phyloP scores from a whole-genome alignment of 2,329 filamentous ascomycete genomes.

The Curvularia sp. region DNA sequence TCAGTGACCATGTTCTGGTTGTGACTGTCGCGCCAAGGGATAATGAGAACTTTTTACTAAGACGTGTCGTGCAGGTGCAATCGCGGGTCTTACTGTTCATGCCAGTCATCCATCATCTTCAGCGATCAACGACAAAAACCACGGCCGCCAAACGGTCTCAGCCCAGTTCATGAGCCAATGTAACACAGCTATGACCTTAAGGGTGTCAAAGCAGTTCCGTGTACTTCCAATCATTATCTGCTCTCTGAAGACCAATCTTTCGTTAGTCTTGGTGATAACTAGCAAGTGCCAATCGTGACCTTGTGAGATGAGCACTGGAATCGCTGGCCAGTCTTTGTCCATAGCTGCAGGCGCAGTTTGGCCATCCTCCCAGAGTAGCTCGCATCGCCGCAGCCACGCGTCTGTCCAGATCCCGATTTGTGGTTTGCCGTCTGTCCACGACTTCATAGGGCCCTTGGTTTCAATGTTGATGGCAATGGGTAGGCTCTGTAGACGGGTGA shows the following conservation, averaged over 20 bases:
- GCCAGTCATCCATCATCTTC: conserved; percentile 2
- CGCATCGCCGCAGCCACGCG: conserved; percentile 32
- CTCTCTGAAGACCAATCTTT: conserved; percentile 29
- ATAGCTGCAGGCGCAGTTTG: conserved; percentile 2
- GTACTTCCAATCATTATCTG: conserved; percentile 35
- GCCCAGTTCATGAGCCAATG: conserved; percentile 38
- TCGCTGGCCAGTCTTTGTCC: conserved; percentile 22
- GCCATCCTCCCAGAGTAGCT: conserved; percentile 20
- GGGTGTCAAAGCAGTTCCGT: conserved; percentile 33
- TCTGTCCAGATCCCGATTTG: conserved; percentile 37
- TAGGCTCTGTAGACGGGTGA: conserved; percentile 19
- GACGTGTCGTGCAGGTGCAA: too few relatives aligned
- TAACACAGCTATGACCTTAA: conserved; percentile 34
- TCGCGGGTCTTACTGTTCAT: too few relatives aligned
- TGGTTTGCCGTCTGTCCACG: conserved; percentile 37
- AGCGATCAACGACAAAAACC: conserved; percentile 29
- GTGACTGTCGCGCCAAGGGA: too few relatives aligned
- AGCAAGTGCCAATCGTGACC: conserved; percentile 40
- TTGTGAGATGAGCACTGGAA: conserved; percentile 35
- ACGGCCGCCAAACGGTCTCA: conserved; percentile 37
- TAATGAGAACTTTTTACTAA: too few relatives aligned
- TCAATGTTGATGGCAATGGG: conserved; percentile 36
- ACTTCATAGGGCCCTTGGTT: conserved; percentile 36
- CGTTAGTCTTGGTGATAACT: conserved; percentile 28
- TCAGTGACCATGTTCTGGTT: too few relatives aligned